Base-by-base conservation (phyloP, 176 grass and related monocot genomes). In the Oryza glumipatula region DNA sequence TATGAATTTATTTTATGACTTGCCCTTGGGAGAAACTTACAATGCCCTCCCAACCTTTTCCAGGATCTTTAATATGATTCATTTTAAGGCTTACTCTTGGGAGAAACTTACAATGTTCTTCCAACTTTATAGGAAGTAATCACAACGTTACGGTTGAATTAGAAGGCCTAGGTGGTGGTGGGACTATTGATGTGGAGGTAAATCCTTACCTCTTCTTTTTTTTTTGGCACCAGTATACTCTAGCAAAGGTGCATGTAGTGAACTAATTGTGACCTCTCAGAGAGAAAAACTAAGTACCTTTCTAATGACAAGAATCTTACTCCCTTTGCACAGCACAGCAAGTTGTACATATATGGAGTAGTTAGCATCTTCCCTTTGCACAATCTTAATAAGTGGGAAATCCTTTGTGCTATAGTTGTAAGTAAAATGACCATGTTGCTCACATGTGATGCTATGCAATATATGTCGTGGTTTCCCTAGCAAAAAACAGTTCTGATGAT, bases 161-260 rank as follows among this genome's bases (percentile, higher is more conserved):
- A 36, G 93, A 92, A 65, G 95, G 93, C 76, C 88, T 88, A 78
- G 80, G 91, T 91, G 91, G 85, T 83, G 89, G 93, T 84, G 92
- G 91, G 74, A 90, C 74, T 84, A 92, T 98, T 66, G 89, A 95
- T 72, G 87, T 98, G 63, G 95, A 98, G 91, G 95, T 91, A 85
- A 67, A 69, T 71, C 41, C 44, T 46, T 82, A 75, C 35, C 15
- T 52, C 51, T 48, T 36, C 48, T 79, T 60, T 21, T 86, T 11
- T 11, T 6, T 38, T 38, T 38, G 71, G 28, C 15, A 24, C 13
- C 1, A 0, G 3, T 23, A 13, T 54, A 70, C 13, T 81, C 47
- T 81, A 16, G 16, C 9, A 0, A 74, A 61, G 17, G 46, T 49
- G 13, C 63, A 75, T 60, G 3, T 23, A 79, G 41, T 52, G 11